Percentiles rank a stretch among this genome's conserved stretches.
These are phyloP conservation scores for Populus ilicifolia DNA, from an alignment of 345 rosid genomes.

Conservation along the genomic window DNA sequence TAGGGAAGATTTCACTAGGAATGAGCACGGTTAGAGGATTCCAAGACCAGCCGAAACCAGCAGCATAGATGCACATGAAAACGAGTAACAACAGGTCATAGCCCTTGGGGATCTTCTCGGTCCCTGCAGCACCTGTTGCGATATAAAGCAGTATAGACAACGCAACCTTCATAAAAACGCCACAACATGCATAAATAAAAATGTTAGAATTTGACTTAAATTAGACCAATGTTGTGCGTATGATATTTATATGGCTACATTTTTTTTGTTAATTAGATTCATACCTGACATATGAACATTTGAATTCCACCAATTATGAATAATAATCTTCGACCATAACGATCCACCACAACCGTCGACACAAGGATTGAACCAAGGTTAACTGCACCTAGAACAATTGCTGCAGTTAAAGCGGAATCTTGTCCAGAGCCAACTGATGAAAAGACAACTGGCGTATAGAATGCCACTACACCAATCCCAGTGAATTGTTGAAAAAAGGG, in stretches of 20 bases:
- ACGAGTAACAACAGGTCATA: constrained; percentile 36
- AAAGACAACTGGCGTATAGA: constrained; percentile 74
- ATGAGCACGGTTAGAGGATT: constrained; percentile 59
- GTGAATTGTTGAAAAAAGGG: constrained; percentile 79
- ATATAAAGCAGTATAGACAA: constrained; percentile 34
- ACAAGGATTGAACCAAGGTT: constrained; percentile 55
- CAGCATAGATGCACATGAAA: constrained; percentile 51
- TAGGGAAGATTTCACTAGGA: constrained; percentile 66
- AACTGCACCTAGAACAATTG: constrained; percentile 65
- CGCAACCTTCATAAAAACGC: neutral
- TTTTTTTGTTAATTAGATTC: neutral
- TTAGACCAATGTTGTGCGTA: too few species aligned
- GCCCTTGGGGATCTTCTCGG: constrained; percentile 36
- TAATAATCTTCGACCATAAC: constrained; percentile 68
- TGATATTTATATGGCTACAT: too few species aligned
- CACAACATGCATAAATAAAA: too few species aligned
- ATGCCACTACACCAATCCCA: constrained; percentile 70
- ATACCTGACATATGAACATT: constrained; percentile 70
- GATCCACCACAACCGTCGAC: constrained; percentile 59
- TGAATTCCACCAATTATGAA: constrained; percentile 60
- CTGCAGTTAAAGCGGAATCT: constrained; percentile 55
- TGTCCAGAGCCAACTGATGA: constrained; percentile 72
- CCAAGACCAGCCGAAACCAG: constrained; percentile 80
- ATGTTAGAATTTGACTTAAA: neutral
- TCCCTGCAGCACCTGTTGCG: constrained; percentile 43